Evolutionary conservation across 2,329 filamentous ascomycete species (phyloP), one percentile per base, ranked within the genome.

Genomic region (Talaromyces sp.): DNA sequence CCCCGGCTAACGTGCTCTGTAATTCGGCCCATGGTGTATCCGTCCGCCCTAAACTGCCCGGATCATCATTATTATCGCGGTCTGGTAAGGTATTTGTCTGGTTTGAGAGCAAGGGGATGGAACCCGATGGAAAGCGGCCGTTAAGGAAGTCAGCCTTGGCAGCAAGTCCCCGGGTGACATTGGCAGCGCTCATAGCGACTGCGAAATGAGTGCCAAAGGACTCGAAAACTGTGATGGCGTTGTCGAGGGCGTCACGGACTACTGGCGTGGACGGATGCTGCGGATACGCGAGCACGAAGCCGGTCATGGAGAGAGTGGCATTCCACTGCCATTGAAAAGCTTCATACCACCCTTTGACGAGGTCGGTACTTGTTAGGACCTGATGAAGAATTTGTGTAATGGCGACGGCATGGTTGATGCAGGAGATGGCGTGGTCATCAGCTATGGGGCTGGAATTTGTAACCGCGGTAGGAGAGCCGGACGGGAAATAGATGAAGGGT

Each of bases 301-400:
- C 79, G 8, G 80, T 61, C 1, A 80, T 68, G 2, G 75, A 73
- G 18, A 81, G 64, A 1, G 75, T 68, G 0, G 77, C 75, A 61
- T 79, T 76, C 76, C 78, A 80, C 63, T 80, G 78, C 70, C 75
- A 80, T 28, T 78, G 75, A 57, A 78, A 80, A 0, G 72, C 69
- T 56, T 78, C 73, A 61, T 76, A 70, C 71, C 71, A 77, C 7
- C 77, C 76, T n/a, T 62, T 61, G 0, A 79, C 64, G 23, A 78
- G 68, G 14, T 70, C 67, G 1, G 75, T 75, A 3, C 66, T 62
- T 1, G 63, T 66, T 23, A 70, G 65, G 1, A 73, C 66, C 51
- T 79, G 75, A 40, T 78, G 71, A 51, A 75, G 70, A 18, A 80
- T 78, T 12, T 70, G 68, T 4, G 76, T 78, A n/a, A 75, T 55